Percentiles rank a stretch among this genome's conserved stretches.
These are phyloP conservation scores for Yarrowia deformans DNA, from an alignment of 805 yeast species.

Conservation along the genomic window DNA sequence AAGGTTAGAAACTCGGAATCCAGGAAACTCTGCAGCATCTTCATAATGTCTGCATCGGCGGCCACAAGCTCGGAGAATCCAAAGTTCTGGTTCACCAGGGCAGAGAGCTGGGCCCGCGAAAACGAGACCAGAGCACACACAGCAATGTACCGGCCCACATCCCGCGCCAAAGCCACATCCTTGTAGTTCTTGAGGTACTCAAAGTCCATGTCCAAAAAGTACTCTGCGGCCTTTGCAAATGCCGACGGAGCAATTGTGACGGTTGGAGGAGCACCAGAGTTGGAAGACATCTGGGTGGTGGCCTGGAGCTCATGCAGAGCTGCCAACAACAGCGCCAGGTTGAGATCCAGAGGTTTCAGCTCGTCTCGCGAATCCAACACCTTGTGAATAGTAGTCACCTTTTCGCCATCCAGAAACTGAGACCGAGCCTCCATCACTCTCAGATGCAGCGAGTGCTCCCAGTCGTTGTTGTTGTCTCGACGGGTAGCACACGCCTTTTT, in stretches of 20 bases:
- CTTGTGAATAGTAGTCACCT: constrained; percentile 24
- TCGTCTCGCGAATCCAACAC: constrained; percentile 16
- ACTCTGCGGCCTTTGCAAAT: constrained; percentile 21
- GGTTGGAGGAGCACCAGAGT: neutral
- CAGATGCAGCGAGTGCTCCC: constrained; percentile 31
- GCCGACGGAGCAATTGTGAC: constrained; percentile 20
- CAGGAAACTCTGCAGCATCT: constrained; percentile 21
- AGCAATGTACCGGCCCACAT: constrained; percentile 23
- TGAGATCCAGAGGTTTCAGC: constrained; percentile 19
- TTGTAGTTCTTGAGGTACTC: constrained; percentile 7
- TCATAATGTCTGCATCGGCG: neutral
- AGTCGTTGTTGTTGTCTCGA: constrained; percentile 29
- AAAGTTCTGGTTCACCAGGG: constrained; percentile 15
- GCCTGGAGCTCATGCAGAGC: constrained; percentile 29
- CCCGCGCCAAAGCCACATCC: constrained; percentile 1
- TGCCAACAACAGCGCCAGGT: constrained; percentile 8
- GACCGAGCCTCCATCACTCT: constrained; percentile 28
- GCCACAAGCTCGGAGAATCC: constrained; percentile 20
- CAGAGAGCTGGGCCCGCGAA: constrained; percentile 21
- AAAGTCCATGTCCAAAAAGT: constrained; percentile 32
- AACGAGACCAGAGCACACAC: constrained; percentile 21
- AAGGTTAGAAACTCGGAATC: constrained; percentile 21
- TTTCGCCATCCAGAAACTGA: constrained; percentile 24
- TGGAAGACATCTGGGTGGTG: neutral
- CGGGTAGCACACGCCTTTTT: constrained; percentile 16